Conservation (phyloP, 1,139 yeast genomes). For the Meyerozyma guilliermondii region DNA sequence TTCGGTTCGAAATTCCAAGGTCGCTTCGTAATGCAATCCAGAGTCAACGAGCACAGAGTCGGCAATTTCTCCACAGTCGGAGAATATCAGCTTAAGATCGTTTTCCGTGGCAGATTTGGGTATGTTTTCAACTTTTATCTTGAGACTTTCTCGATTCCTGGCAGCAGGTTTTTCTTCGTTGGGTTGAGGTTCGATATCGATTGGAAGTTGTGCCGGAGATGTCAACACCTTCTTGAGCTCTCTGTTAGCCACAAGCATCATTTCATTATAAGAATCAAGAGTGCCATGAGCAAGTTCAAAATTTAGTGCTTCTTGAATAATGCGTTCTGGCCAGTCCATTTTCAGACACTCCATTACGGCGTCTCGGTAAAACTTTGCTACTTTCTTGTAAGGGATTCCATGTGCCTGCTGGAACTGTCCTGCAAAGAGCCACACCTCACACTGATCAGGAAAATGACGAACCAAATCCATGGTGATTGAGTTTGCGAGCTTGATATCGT, state of each 20-base stretch:
- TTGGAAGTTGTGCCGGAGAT: slow-evolving; percentile 2
- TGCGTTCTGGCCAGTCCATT: slow-evolving; percentile 49
- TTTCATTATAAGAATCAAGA: slow-evolving; percentile 15
- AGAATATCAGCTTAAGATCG: slow-evolving; percentile 40
- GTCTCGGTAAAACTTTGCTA: slow-evolving; percentile 22
- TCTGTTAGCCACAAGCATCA: slow-evolving; percentile 18
- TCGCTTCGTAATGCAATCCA: slow-evolving; percentile 25
- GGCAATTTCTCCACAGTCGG: slow-evolving; percentile 54
- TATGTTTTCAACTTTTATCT: slow-evolving; percentile 44
- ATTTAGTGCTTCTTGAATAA: slow-evolving; percentile 42
- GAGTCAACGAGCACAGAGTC: slow-evolving; percentile 20
- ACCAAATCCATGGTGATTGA: slow-evolving; percentile 22
- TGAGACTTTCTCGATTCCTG: slow-evolving; percentile 55
- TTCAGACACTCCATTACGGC: slow-evolving; percentile 24
- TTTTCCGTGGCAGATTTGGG: slow-evolving; percentile 24
- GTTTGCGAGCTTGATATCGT: slow-evolving; percentile 22
- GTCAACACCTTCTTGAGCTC: slow-evolving; percentile 9
- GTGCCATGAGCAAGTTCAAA: slow-evolving; percentile 36
- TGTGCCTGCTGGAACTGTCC: slow-evolving; percentile 32
- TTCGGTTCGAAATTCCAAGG: slow-evolving; percentile 51
- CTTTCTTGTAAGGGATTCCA: slow-evolving; percentile 13
- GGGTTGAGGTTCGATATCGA: slow-evolving; percentile 1
- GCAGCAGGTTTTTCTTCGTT: slow-evolving; percentile 6
- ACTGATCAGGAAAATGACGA: slow-evolving; percentile 22
- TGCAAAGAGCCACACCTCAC: slow-evolving; percentile 47